Base-by-base conservation (phyloP, 495 filamentous ascomycete species). In the Platismatia glauca region DNA sequence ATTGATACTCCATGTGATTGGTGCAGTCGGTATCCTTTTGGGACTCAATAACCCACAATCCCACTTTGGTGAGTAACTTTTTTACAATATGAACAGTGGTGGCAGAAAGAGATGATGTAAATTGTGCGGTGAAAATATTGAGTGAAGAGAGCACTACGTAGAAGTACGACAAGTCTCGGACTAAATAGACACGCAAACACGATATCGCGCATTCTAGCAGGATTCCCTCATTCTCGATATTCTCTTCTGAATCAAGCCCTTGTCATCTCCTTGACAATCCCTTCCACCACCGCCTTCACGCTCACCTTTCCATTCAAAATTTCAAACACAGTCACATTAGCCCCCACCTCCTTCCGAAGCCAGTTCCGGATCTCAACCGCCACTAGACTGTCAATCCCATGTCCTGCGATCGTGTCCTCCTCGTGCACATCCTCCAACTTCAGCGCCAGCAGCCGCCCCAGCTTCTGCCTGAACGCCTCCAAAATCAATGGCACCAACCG, bases 341-440 rank as follows among this genome's bases (percentile, higher is more conserved):
- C 50, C n/a, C 33, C 24, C 34, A 41, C 22, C 48, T 62, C 60
- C 22, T 55, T 62, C 8, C 60, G 20, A 3, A 77, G 64, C 75
- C 75, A 77, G 56, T 75, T 76, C 22, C 75, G 73, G 12, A 78
- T 62, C 5, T 74, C 73, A 11, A 76, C 70, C 3, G 74, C 73
- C 53, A 74, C 74, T 13, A 78, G 67, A 9, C 74, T 77, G 58
- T 71, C 69, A 1, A 85, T 70, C 8, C 80, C 78, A 64, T 79
- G 74, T 44, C 59, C 57, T 0, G 69, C 52, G 41, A 80, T 73
- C 9, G 79, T 68, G 4, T 71, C 69, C 9, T 76, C 72, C 18
- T 75, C 71, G n/a, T 65, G 61, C 39, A 70, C 60, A n/a, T 72
- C 69, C 13, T 71, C 71, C 12, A 79, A 50, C 38, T 72, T 71